These are phyloP conservation scores for Kwoniella heveanensis DNA, from an alignment of 768 basidiomycete genomes.

Conservation along the genomic window DNA sequence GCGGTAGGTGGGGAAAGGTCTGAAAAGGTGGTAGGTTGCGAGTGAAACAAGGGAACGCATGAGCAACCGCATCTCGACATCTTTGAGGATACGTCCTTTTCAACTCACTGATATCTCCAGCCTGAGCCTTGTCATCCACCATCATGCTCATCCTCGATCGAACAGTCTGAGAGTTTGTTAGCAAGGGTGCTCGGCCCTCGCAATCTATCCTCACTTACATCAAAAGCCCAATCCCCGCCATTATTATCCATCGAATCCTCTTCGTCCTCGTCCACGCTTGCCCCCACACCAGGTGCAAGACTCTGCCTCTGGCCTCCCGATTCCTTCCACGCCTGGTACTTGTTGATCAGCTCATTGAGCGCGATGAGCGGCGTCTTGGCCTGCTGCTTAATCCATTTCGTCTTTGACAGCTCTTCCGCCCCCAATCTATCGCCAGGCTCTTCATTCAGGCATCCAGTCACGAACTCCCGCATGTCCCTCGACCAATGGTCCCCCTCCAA, in stretches of 20 bases:
- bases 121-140: conserved; percentile 33
- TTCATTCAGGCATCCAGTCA: conserved; percentile 78
- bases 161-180: conserved; percentile 43
- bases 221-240: conserved; percentile 54
- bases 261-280: conserved; percentile 59
- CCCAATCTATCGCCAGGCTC: conserved; percentile 75
- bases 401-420: conserved; percentile 81
- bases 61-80: too few relatives aligned
- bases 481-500: conserved; percentile 76
- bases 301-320: conserved; percentile 74
- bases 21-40: conserved; percentile 3
- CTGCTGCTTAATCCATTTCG: conserved; percentile 82
- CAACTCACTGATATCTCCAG: conserved; percentile 23
- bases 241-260: conserved; percentile 45
- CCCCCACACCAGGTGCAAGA: conserved; percentile 60
- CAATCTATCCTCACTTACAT: conserved; percentile 38
- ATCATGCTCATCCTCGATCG: conserved; percentile 51
- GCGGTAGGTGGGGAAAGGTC: conserved; percentile 35
- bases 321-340: conserved; percentile 72
- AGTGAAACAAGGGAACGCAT: not conserved
- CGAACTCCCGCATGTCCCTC: conserved; percentile 84
- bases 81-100: too few relatives aligned
- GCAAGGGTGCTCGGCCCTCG: not conserved
- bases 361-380: conserved; percentile 68
- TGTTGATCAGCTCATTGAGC: conserved; percentile 77